Base-by-base conservation (phyloP, 371 early-diverging fungal species). In the Rhizopus delemar region DNA sequence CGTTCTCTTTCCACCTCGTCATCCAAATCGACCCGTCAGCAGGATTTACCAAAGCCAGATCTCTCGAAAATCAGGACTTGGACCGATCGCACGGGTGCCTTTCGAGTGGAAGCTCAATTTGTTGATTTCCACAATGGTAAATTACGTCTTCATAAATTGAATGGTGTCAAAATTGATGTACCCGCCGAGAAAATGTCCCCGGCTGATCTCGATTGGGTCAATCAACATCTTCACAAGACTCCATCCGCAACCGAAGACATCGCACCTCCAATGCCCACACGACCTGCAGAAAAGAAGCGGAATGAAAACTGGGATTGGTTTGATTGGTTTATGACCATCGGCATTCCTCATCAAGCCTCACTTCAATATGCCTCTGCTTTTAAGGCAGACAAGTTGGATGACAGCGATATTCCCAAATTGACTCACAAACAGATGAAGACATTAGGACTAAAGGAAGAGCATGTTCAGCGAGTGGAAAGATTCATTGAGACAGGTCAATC, bases 111-210 rank as follows among this genome's bases (percentile, higher is more conserved):
- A 45, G 98, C 98, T 4, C 90, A 92, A 61, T 93, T 89, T 51
- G 53, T 96, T 29, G 78, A 83, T 22, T 78, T 81, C 46, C 79
- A 86, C 46, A 87, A 91, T 49, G 92, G 90, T 56, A 92, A 93
- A 63, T 88, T 95, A 32, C 88, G 94, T 31, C 71, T 97, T 51
- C 94, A 93, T 78, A 97, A 97, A 68, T 71, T 87, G 31, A 97
- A 97, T 69, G 95, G 95, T 53, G 94, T 93, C 63, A 94, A 89
- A 62, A 96, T 97, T 66, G 91, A 87, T 51, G 98, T 97, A 1
- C 92, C 95, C 4, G 71, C 94, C 34, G 89, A 91, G 12, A 96
- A 96, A 65, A 88, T 97, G 77, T 85, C 86, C 16, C 65, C 66
- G 29, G 84, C 77, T n/a, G 95, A 95, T 68, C 60, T 89, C n/a